Base-by-base conservation (phyloP, 148 eudicot species). In the Rhododendron griersonianum region DNA sequence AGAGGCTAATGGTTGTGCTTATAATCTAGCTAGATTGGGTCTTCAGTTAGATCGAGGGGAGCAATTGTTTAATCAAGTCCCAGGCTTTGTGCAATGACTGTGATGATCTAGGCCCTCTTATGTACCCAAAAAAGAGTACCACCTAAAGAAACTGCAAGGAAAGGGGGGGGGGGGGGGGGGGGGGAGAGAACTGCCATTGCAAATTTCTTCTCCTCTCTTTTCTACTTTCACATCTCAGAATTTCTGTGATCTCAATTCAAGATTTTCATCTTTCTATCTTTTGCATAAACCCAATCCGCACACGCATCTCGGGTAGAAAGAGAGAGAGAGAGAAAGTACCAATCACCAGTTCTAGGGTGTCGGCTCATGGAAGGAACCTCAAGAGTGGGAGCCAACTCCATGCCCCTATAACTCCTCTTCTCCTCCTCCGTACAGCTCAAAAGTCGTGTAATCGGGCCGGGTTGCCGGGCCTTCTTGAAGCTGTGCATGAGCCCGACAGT, bases 401-500 rank as follows among this genome's bases (percentile, higher is more conserved):
- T 94, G 76, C 99, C 99, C 78, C 39, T 88, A 84, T 97, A 97
- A 19, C 35, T 84, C 89, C 82, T 89, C 93, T 84, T 95, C 92
- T 93, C 93, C 80, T 95, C 93, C 9, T 94, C 98, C 14, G 99
- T 97, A 82, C 99, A 97, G 86, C 99, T 97, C 50, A 97, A 93
- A n/a, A 97, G 89, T 8, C 99, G 91, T 87, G 99, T 97, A 19
- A 97, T 89, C 76, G 98, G 96, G 61, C 99, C 99, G 83, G 95
- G 95, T 81, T 97, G 99, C 14, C 88, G 85, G 80, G 99, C 93
- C 86, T 95, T 97, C 83, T 89, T 88, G 85, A 35, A 93, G 86
- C 99, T 97, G 71, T 95, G 95, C 96, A 95, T 93, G 30, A 97
- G 89, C 37, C 99, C 99, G 61, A 97, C 98, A 0, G 99, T 97